phyloP scores from a whole-genome alignment of 495 filamentous ascomycete genomes.

The Tuber microsphaerosporum region DNA sequence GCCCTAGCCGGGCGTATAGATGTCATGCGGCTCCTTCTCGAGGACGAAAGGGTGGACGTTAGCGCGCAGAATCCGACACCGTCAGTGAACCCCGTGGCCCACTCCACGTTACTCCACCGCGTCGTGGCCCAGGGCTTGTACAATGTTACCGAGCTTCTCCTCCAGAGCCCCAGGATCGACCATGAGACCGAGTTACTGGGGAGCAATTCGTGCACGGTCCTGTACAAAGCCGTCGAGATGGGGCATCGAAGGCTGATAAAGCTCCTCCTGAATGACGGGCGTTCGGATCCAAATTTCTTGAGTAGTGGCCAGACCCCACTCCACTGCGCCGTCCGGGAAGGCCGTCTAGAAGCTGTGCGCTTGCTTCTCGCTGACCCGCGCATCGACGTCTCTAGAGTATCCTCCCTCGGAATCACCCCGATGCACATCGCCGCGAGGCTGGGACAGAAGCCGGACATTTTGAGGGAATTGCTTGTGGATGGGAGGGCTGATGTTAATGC shows the following conservation, averaged over 20 bases:
- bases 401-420: not conserved
- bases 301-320: not conserved
- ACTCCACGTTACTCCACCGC: not conserved
- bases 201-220: not conserved
- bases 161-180: not conserved
- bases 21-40: slow-evolving; percentile 20
- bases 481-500: not conserved
- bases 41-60: slow-evolving; percentile 8
- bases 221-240: not conserved
- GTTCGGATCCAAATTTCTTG: not conserved
- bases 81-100: not conserved
- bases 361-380: not conserved
- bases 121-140: not conserved
- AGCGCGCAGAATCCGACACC: not conserved
- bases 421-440: not conserved
- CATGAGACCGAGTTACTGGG: not conserved
- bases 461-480: not conserved
- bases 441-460: not conserved
- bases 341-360: not conserved
- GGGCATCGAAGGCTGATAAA: not conserved
- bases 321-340: not conserved
- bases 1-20: slow-evolving; percentile 12
- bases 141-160: not conserved
- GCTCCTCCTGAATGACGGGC: not conserved
- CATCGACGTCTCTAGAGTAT: not conserved